Conservation (phyloP, 768 basidiomycete genomes). For the Chiua virens region DNA sequence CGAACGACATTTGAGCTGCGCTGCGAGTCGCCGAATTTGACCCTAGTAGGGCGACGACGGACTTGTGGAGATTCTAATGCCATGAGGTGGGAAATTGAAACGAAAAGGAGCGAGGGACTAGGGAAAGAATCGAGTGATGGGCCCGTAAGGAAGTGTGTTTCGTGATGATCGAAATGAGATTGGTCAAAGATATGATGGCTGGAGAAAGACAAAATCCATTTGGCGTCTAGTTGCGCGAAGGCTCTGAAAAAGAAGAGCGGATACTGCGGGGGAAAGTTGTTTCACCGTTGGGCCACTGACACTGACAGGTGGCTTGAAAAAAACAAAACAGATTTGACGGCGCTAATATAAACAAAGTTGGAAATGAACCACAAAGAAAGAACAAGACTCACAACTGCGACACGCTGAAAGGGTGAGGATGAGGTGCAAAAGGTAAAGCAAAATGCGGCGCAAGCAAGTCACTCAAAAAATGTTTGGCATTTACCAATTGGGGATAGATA, state of each 20-base stretch:
- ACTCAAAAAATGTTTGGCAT: background rate
- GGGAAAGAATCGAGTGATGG: slow-evolving; percentile 1
- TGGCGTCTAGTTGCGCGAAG: slow-evolving; percentile 10
- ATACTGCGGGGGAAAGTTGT: slow-evolving; percentile 17
- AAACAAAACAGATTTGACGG: no score
- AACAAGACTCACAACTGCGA: slow-evolving; percentile 9
- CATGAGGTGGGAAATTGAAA: slow-evolving; percentile 19
- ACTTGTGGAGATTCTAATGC: slow-evolving; percentile 15
- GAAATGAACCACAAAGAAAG: background rate
- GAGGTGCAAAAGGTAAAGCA: background rate
- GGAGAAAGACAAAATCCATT: slow-evolving; percentile 19
- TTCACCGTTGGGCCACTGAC: slow-evolving; percentile 7
- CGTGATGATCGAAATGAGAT: slow-evolving; percentile 13
- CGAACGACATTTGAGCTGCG: slow-evolving; percentile 62
- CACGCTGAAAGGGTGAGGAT: slow-evolving; percentile 7
- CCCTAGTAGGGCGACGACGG: slow-evolving; percentile 30
- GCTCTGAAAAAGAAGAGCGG: background rate
- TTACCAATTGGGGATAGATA: slow-evolving; percentile 7
- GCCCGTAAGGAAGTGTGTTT: slow-evolving; percentile 6
- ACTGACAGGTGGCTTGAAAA: background rate
- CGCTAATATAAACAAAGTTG: background rate
- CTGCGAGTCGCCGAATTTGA: slow-evolving; percentile 7
- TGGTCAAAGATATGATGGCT: slow-evolving; percentile 10
- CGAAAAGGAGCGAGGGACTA: slow-evolving; percentile 15
- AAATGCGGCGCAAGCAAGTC: background rate